phyloP scores from a whole-genome alignment of 148 eudicot species.

The Arctostaphylos glauca region DNA sequence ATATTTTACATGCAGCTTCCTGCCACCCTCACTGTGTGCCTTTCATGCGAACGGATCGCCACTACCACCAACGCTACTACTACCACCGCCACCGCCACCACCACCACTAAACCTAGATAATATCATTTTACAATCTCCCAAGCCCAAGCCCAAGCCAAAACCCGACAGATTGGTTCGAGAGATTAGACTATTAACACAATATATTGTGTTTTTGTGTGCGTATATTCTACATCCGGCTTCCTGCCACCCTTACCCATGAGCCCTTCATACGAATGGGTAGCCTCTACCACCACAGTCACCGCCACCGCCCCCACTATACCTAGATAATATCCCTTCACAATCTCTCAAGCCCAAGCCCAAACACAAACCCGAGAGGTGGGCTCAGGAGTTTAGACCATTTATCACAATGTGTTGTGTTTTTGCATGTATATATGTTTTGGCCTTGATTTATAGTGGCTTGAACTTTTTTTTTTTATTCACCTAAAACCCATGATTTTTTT shows the following conservation, averaged over 20 bases:
- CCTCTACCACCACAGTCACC: slow-evolving; percentile 48
- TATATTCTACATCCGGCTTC: slow-evolving; percentile 62
- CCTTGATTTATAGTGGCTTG: slow-evolving; percentile 3
- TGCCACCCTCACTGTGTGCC: slow-evolving; percentile 93
- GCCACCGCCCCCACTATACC: slow-evolving; percentile 14
- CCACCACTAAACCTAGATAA: slow-evolving; percentile 18
- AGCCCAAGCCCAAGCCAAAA: slow-evolving; percentile 15
- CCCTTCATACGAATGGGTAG: slow-evolving; percentile 85
- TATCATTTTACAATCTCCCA: slow-evolving; percentile 23
- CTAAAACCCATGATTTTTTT: neutral
- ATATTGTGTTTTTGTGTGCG: neutral
- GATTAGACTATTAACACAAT: neutral
- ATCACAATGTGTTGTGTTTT: neutral
- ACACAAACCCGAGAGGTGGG: slow-evolving; percentile 2
- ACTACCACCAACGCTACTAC: no score
- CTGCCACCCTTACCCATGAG: slow-evolving; percentile 95
- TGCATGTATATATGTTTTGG: neutral
- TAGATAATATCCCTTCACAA: slow-evolving; percentile 22
- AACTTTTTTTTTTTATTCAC: neutral
- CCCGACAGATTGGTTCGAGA: slow-evolving; percentile 20
- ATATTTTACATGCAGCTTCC: slow-evolving; percentile 70
- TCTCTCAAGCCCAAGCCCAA: slow-evolving; percentile 8
- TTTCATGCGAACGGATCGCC: slow-evolving; percentile 79
- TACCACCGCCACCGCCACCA: slow-evolving; percentile 20
- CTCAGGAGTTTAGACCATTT: slow-evolving; percentile 5